Conservation (phyloP, 768 basidiomycete species). For the Omphalotus guepiniiformis region DNA sequence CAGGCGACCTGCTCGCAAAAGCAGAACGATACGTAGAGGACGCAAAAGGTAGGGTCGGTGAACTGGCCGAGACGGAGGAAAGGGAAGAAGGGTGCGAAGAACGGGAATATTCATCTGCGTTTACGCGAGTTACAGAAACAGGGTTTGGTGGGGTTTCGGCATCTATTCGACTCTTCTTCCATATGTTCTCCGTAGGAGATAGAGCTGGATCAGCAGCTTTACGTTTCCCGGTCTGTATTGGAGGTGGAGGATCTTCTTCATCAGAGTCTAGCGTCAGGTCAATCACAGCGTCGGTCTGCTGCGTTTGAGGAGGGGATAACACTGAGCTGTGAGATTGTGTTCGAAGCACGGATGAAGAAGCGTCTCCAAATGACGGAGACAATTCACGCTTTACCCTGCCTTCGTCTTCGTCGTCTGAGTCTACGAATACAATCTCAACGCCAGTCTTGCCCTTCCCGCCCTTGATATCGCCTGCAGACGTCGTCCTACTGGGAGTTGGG, state of each 20-base stretch:
- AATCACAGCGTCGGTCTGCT: constrained; percentile 55
- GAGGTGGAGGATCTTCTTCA: constrained; percentile 50
- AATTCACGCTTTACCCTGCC: constrained; percentile 72
- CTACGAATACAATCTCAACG: constrained; percentile 60
- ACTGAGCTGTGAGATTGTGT: constrained; percentile 16
- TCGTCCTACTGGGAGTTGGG: constrained; percentile 18
- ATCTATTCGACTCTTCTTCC: constrained; percentile 61
- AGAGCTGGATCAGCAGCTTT: constrained; percentile 52
- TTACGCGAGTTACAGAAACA: constrained; percentile 2
- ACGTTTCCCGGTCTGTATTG: constrained; percentile 44
- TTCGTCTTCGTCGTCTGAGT: constrained; percentile 79
- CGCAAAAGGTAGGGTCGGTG: background rate
- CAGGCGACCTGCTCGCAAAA: background rate
- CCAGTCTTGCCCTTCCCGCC: constrained; percentile 44
- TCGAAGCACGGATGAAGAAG: constrained; percentile 32
- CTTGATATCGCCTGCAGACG: constrained; percentile 21
- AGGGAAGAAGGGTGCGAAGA: constrained; percentile 4
- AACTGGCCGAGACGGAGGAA: background rate
- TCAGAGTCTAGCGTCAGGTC: constrained; percentile 82
- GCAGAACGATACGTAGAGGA: background rate
- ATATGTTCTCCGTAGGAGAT: constrained; percentile 61
- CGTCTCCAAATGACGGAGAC: constrained; percentile 57
- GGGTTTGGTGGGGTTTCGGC: constrained; percentile 10
- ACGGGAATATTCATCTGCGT: background rate
- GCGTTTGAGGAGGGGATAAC: constrained; percentile 23